Evolutionary conservation across 108 stramenopile species (phyloP), one percentile per base, ranked within the genome.

Genomic region (Aurantiochytrium sp.): DNA sequence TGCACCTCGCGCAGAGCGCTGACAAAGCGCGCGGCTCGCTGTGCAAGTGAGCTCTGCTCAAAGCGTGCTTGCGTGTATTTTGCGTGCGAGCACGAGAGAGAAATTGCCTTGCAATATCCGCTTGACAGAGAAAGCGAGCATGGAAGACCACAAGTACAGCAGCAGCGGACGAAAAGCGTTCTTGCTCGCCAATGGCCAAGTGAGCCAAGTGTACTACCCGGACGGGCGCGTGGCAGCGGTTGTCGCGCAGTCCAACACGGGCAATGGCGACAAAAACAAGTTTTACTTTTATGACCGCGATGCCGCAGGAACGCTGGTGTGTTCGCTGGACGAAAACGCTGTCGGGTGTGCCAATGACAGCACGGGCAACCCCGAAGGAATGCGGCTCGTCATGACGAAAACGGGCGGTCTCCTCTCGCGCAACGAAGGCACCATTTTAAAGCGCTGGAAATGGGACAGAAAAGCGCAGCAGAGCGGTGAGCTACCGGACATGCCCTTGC

Each of bases 401-500:
- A 59, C 5, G 0, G 72, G 72, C 19, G 89, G 89, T 4, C 19
- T 89, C 16, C 25, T 76, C 14, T 44, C 43, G 28, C n/a, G 35
- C 25, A 45, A 21, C 25, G 89, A 89, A 19, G 89, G 89, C 4
- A 45, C 42, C 25, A 89, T 89, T 19, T 0, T 43, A 5, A n/a
- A 0, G 19, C 44, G 87, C 5, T 89, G 89, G 89, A 89, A 76
- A 25, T 89, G 89, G 89, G 89, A 53, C 49, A 45, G 73, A 4
- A 72, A 44, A 6, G 72, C 89, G 35, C 72, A 89, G 42, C 55
- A 72, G 21, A 5, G 43, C 19, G 89, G 89, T 72, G 18, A 18
- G 25, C 64, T 73, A 18, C 89, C 89, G 42, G 21, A 69, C 29
- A 18, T 47, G 35, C 58, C 29, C 12, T 19, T 89, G 35, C 19